Evolutionary conservation across 2,329 filamentous ascomycete genomes (phyloP).

Genomic region (Fusarium sp.): DNA sequence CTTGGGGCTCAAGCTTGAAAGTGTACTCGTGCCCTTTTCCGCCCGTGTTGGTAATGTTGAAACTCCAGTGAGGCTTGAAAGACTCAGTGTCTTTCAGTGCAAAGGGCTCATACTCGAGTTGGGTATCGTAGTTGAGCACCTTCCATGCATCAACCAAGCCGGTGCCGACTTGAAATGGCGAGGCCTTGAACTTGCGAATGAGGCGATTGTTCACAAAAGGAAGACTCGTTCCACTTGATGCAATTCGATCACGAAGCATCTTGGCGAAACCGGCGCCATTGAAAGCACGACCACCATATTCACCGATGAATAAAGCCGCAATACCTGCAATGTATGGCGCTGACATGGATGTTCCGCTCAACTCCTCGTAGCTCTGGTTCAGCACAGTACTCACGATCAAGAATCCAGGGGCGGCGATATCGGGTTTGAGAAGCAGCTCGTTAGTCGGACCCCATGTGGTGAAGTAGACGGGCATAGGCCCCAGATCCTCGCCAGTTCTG

Average conservation of each 20-base stretch:
- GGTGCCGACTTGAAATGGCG: conserved; percentile 61
- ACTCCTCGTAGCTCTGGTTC: conserved; percentile 60
- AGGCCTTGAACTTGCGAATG: conserved; percentile 48
- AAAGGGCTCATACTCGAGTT: conserved; percentile 60
- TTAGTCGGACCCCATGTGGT: conserved; percentile 68
- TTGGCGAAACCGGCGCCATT: conserved; percentile 56
- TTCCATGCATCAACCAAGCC: conserved; percentile 65
- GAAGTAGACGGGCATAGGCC: conserved; percentile 60
- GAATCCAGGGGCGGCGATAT: conserved; percentile 65
- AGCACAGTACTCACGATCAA: conserved; percentile 66
- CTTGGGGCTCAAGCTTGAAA: conserved; percentile 59
- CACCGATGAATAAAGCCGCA: conserved; percentile 62
- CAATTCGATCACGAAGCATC: conserved; percentile 54
- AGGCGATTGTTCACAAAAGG: conserved; percentile 50
- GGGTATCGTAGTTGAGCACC: conserved; percentile 58
- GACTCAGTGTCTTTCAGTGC: conserved; percentile 65
- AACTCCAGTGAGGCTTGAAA: conserved; percentile 55
- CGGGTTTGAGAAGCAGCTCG: conserved; percentile 66
- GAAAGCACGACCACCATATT: conserved; percentile 58
- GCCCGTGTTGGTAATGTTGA: conserved; percentile 62
- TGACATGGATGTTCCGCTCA: conserved; percentile 71
- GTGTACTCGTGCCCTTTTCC: conserved; percentile 58
- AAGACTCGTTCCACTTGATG: conserved; percentile 54
- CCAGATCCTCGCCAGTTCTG: conserved; percentile 45
- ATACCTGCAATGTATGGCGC: conserved; percentile 68